These are phyloP conservation scores for Umbilicus rupestris DNA, from an alignment of 164 flowering plant genomes.

Conservation along the genomic window DNA sequence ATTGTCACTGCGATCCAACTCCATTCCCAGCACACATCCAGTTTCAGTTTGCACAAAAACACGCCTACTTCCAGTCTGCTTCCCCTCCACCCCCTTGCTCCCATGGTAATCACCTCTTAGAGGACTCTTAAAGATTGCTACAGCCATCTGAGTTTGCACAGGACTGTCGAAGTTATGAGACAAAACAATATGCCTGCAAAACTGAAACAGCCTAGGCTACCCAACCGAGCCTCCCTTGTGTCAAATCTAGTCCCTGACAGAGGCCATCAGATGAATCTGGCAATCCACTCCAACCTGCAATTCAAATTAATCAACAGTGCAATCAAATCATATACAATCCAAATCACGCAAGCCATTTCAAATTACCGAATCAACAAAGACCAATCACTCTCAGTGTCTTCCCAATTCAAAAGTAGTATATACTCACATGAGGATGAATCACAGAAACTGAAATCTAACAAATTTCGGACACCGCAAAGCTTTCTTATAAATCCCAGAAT, in stretches of 20 bases:
- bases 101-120: conserved; percentile 41
- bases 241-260: no score
- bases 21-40: conserved; percentile 71
- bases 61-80: conserved; percentile 44
- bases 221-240: conserved; percentile 19
- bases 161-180: conserved; percentile 55
- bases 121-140: conserved; percentile 39
- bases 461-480: no score
- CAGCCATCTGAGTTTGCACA: conserved; percentile 67
- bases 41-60: conserved; percentile 70
- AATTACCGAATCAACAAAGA: background rate
- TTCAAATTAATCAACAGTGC: conserved; percentile 17
- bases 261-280: no score
- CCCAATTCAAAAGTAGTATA: no score
- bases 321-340: no score
- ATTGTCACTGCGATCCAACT: conserved; percentile 57
- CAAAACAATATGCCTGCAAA: conserved; percentile 22
- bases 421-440: no score
- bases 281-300: conserved; percentile 12
- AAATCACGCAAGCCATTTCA: conserved; percentile 16
- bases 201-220: conserved; percentile 12
- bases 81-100: conserved; percentile 31
- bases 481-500: no score
- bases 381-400: no score
- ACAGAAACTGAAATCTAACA: no score